These are phyloP conservation scores for Dryadomyces sulphureus DNA, from an alignment of 2,329 filamentous ascomycete genomes.

Conservation along the genomic window DNA sequence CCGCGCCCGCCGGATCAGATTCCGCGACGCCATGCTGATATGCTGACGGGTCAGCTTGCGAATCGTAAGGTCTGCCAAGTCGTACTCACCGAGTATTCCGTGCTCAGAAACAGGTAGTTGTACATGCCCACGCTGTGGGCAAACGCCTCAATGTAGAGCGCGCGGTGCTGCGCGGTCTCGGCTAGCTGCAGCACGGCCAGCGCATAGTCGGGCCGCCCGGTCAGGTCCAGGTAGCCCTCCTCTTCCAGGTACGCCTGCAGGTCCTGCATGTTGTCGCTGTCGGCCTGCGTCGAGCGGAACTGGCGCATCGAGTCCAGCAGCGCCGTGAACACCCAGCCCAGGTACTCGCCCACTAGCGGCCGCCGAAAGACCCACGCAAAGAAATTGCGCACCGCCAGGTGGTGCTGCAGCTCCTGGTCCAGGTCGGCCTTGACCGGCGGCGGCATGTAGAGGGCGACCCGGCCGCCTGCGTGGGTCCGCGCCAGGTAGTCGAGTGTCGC, in stretches of 20 bases:
- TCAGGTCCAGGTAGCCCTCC: constrained; percentile 55
- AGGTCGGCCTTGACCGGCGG: constrained; percentile 38
- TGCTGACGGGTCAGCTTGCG: constrained; percentile 18
- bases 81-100: constrained; percentile 42
- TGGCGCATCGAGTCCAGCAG: constrained; percentile 52
- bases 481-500: constrained; percentile 8
- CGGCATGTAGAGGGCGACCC: constrained; percentile 54
- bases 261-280: constrained; percentile 40
- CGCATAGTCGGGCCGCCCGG: constrained; percentile 51
- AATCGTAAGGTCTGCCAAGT: constrained; percentile 7
- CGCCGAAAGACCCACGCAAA: constrained; percentile 55
- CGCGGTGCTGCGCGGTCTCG: constrained; percentile 46
- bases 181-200: constrained; percentile 53
- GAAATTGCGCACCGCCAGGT: constrained; percentile 58
- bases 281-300: constrained; percentile 26
- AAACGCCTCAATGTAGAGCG: constrained; percentile 61
- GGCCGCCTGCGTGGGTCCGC: constrained; percentile 11
- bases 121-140: constrained; percentile 69
- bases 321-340: constrained; percentile 48
- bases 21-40: constrained; percentile 39
- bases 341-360: constrained; percentile 50
- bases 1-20: constrained; percentile 48
- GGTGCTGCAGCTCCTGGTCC: constrained; percentile 43
- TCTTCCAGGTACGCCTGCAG: constrained; percentile 51
- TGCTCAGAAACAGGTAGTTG: constrained; percentile 37